A percentile compares a stretch with the other conserved stretches of the same genome.
These are phyloP conservation scores for Clavulina sp. DNA, from an alignment of 768 basidiomycete genomes.

Conservation along the genomic window DNA sequence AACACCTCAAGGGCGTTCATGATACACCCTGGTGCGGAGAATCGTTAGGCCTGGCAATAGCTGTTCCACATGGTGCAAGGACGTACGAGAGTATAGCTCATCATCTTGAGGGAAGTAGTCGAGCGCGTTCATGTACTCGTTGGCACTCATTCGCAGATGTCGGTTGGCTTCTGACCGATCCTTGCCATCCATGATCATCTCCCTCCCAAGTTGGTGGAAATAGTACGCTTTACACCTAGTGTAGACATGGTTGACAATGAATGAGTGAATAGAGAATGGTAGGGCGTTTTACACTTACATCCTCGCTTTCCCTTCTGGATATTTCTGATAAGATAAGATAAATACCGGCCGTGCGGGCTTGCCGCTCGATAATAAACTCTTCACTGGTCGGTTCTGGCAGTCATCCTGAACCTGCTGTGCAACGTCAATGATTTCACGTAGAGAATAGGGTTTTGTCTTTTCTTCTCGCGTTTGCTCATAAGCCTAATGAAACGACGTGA, in stretches of 20 bases:
- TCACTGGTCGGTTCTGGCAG: neutral
- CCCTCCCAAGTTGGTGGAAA: neutral
- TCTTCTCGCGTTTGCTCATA: neutral
- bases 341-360: neutral
- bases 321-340: neutral
- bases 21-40: neutral
- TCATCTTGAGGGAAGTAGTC: constrained; percentile 2
- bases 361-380: neutral
- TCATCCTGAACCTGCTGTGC: neutral
- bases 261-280: neutral
- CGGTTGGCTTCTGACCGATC: constrained; percentile 1
- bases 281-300: neutral
- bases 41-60: neutral
- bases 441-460: neutral
- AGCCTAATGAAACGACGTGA: neutral
- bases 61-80: neutral
- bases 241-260: neutral
- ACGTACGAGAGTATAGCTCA: neutral
- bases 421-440: constrained; percentile 1
- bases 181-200: neutral
- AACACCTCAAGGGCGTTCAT: neutral
- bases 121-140: constrained; percentile 1
- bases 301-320: constrained; percentile 2
- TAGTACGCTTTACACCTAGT: neutral
- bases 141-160: neutral